These are phyloP conservation scores for Sporothrix schenckii DNA, from an alignment of 2,329 filamentous ascomycete genomes.

Conservation along the genomic window DNA sequence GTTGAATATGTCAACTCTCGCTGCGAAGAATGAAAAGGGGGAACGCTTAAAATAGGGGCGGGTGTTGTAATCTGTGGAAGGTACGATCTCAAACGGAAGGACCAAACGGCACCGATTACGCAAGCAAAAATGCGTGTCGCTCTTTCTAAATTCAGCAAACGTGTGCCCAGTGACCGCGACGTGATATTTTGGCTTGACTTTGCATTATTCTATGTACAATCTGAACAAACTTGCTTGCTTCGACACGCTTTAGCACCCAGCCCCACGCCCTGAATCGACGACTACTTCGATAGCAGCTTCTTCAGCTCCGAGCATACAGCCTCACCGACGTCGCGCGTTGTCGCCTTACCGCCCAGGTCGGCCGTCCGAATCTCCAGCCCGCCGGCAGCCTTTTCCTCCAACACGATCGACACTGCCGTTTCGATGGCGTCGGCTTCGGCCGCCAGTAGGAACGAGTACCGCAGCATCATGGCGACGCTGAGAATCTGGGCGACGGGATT, in stretches of 20 bases:
- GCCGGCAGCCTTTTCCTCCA: constrained; percentile 55
- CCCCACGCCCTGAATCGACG: too few species aligned
- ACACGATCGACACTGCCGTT: constrained; percentile 63
- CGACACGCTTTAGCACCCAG: too few species aligned
- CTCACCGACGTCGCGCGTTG: constrained; percentile 36
- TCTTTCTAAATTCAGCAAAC: background rate
- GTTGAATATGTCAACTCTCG: background rate
- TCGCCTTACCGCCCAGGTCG: constrained; percentile 37
- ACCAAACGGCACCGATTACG: too few species aligned
- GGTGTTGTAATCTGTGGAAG: too few species aligned
- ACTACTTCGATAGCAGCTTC: constrained; percentile 22
- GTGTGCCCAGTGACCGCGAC: background rate
- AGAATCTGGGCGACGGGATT: constrained; percentile 74
- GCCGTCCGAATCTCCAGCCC: constrained; percentile 53
- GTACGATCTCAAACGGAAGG: background rate
- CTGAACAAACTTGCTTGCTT: background rate
- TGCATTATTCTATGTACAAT: constrained; percentile 12
- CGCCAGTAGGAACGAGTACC: constrained; percentile 67
- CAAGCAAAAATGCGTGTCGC: background rate
- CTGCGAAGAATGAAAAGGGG: background rate
- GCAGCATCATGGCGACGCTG: constrained; percentile 73
- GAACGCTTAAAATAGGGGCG: background rate
- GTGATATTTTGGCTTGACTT: background rate
- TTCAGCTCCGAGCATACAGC: constrained; percentile 33
- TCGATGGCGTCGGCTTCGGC: constrained; percentile 66